Conservation (phyloP, 1,284 basidiomycete species). For the Sphaerobolus stellatus region DNA sequence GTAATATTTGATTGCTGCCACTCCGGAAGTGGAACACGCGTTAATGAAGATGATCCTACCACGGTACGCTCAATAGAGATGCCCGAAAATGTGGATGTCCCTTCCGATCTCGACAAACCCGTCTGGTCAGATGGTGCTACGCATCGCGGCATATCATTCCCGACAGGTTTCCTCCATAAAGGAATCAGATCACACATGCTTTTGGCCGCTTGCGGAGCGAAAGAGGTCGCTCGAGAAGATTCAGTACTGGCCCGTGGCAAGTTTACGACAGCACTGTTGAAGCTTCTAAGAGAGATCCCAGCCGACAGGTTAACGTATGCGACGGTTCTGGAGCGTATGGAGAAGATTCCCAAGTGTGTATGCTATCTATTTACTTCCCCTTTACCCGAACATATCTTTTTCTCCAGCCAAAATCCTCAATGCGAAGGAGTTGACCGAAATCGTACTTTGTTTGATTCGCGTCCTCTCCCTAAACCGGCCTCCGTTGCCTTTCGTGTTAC, state of each 20-base stretch:
- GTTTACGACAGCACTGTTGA: constrained; percentile 55
- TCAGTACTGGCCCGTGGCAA: constrained; percentile 52
- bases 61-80: constrained; percentile 55
- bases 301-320: constrained; percentile 53
- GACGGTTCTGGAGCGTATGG: constrained; percentile 41
- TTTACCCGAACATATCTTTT: constrained; percentile 21
- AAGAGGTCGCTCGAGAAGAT: constrained; percentile 53
- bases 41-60: constrained; percentile 43
- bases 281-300: constrained; percentile 42
- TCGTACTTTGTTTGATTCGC: constrained; percentile 56
- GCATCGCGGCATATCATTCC: not conserved
- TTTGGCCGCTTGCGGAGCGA: constrained; percentile 53
- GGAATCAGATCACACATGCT: constrained; percentile 46
- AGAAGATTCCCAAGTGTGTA: constrained; percentile 13
- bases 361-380: constrained; percentile 28
- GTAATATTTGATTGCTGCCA: constrained; percentile 66
- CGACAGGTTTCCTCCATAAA: constrained; percentile 49
- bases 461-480: too few relatives aligned
- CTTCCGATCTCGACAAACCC: constrained; percentile 43
- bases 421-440: constrained; percentile 49
- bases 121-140: not conserved
- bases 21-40: constrained; percentile 40
- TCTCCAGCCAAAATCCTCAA: constrained; percentile 49
- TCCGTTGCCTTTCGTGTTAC: not conserved
- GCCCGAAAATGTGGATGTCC: constrained; percentile 43